Conservation (phyloP, 257 asterid genomes). For the Datura wrightii region DNA sequence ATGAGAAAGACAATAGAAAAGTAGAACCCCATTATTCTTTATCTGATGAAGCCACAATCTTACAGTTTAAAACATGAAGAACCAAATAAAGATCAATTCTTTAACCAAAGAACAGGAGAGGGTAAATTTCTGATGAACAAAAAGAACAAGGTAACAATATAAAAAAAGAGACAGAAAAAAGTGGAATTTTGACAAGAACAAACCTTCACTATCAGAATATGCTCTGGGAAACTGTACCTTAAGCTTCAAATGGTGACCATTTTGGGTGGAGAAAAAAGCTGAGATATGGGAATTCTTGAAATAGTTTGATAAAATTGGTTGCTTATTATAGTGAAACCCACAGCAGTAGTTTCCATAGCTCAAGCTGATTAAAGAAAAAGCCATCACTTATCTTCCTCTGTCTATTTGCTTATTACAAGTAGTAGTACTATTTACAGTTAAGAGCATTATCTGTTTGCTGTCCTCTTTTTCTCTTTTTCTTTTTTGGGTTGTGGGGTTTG, state of each 20-base stretch:
- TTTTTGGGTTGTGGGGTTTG: not conserved
- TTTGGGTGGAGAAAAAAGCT: conserved; percentile 32
- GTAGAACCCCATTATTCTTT: not conserved
- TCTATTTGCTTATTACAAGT: conserved; percentile 24
- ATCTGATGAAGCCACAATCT: conserved; percentile 12
- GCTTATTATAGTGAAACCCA: conserved; percentile 17
- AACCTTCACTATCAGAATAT: conserved; percentile 50
- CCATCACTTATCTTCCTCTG: conserved; percentile 49
- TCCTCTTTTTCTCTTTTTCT: not conserved
- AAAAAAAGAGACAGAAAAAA: not conserved
- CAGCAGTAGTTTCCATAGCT: conserved; percentile 31
- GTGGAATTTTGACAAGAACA: not conserved
- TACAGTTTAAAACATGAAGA: not conserved
- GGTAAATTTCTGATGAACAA: not conserved
- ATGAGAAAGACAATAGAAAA: not conserved
- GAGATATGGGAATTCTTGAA: conserved; percentile 32
- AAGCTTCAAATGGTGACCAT: conserved; percentile 47
- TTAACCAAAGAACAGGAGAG: not conserved
- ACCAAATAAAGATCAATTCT: not conserved
- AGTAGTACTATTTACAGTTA: not conserved
- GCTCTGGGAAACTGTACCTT: conserved; percentile 46
- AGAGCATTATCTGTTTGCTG: not conserved
- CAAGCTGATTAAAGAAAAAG: conserved; percentile 51
- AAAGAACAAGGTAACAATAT: not conserved
- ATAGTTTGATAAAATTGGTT: conserved; percentile 37